A percentile compares a stretch with the other conserved stretches of the same genome.
Evolutionary conservation across 768 basidiomycete genomes (phyloP).

Genomic region (Baorangia bicolor): DNA sequence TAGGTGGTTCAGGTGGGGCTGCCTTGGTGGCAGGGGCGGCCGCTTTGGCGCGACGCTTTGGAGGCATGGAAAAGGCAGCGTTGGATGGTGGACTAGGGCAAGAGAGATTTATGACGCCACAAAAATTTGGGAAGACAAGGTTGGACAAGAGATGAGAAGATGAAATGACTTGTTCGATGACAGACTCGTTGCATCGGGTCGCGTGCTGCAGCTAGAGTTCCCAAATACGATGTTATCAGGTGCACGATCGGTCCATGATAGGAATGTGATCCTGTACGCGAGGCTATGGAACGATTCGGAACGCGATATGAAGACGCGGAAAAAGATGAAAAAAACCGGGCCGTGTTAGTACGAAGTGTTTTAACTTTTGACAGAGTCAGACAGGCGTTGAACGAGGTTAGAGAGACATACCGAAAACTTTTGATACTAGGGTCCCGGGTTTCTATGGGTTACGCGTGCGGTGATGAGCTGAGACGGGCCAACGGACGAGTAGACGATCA

Average conservation of each 20-base stretch:
- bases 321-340: slow-evolving; percentile 2
- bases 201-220: slow-evolving; percentile 19
- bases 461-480: slow-evolving; percentile 9
- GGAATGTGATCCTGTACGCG: slow-evolving; percentile 22
- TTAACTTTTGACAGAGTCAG: no score
- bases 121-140: slow-evolving; percentile 4
- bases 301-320: not conserved
- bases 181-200: slow-evolving; percentile 30
- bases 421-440: not conserved
- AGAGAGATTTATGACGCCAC: slow-evolving; percentile 18
- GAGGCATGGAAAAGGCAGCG: slow-evolving; percentile 20
- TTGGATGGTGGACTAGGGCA: not conserved
- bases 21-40: slow-evolving; percentile 10
- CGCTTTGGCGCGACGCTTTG: slow-evolving; percentile 29
- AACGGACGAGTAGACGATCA: not conserved
- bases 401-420: slow-evolving; percentile 9
- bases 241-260: slow-evolving; percentile 34
- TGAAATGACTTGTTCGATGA: slow-evolving; percentile 19
- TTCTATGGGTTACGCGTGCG: slow-evolving; percentile 5
- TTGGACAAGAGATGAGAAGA: slow-evolving; percentile 13
- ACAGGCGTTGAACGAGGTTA: not conserved
- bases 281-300: slow-evolving; percentile 25
- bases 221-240: slow-evolving; percentile 32
- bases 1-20: slow-evolving; percentile 14
- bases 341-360: slow-evolving; percentile 1